Base-by-base conservation (phyloP, 768 basidiomycete species). In the Amanita inopinata region DNA sequence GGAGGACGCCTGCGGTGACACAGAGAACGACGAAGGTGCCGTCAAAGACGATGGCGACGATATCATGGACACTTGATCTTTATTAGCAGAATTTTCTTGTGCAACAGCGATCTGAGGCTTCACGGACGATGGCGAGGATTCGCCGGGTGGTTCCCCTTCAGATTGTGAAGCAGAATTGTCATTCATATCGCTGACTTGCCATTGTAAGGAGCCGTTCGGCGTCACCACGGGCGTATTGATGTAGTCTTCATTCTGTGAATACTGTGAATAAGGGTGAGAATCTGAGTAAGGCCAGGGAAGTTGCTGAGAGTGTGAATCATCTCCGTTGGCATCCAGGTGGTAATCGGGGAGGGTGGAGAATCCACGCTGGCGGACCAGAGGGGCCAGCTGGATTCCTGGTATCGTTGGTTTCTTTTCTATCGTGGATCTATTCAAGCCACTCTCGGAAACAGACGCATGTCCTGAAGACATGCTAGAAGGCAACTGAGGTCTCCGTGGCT, bases 211-310 rank as follows among this genome's bases (percentile, higher is more conserved):
- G 25, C 74, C 73, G 40, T 72, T 71, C 3, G 76, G 76, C 5
- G 76, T 75, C 23, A 71, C 62, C 22, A 70, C 42, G 8, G 80
- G 77, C 0, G 78, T 75, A 33, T 67, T 61, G 42, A 77, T 57
- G 40, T 64, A 68, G 5, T 58, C 55, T 14, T 72, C 70, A 14
- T 66, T 69, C 52, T 74, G 70, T 5, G 73, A 73, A 43, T 59
- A 56, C 20, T 54, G 52, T 28, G 48, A 52, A 15, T 52, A 58
- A 12, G 53, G 57, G 11, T 61, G 53, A 25, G 62, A 58, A 23
- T 52, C 50, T 44, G 61, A 32, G 46, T 51, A n/a, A 41, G 46
- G 40, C 42, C 45, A 44, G 22, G 54, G 34, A 33, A 40, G 52
- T 43, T 46, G 49, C 39, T 61, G 61, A 2, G 57, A 58, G 15